Base-by-base conservation (phyloP, 2,329 filamentous ascomycete species). In the Myriosclerotinia duriaeana region DNA sequence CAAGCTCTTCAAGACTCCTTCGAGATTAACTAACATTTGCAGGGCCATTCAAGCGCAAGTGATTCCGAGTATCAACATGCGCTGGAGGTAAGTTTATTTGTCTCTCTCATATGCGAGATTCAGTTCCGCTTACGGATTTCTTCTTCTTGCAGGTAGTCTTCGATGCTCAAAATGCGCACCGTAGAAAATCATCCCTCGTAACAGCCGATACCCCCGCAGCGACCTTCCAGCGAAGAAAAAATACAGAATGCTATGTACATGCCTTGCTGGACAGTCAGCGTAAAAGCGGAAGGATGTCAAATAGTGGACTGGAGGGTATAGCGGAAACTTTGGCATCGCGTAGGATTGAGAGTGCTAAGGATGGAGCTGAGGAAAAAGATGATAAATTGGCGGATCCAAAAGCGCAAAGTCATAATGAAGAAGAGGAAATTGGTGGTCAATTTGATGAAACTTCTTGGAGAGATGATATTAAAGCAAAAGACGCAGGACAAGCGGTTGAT, bases 101-200 rank as follows among this genome's bases (percentile, higher is more conserved):
- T n/a, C 38, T 9, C 22, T 56, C 34, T 2, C 14, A 6, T 52
- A 15, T 52, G 38, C 22, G n/a, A 22, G 20, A 66, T 53, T 6
- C n/a, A 30, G 48, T 26, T 17, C 14, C 22, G 54, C 46, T 40
- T 38, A 46, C 64, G 17, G 64, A 58, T 15, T 26, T 30, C 42
- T 54, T 62, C 53, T 20, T 40, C 26, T 14, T 22, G 30, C 44
- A 79, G 85, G 86, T 89, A 60, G 82, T 85, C 30, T 89, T 90
- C 72, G 87, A 89, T 69, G 78, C 84, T 1, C 77, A 81, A 50
- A 88, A 84, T 70, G 81, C 82, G 0, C 87, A 88, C 72, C 84
- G 87, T 30, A 83, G 87, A 67, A 90, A 89, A 78, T 88, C 86
- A 73, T 89, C 87, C 15, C 80, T 90, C 59, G 84, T 88, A 15